Conservation (phyloP, 2,329 filamentous ascomycete species). For the Penicillium italicum region DNA sequence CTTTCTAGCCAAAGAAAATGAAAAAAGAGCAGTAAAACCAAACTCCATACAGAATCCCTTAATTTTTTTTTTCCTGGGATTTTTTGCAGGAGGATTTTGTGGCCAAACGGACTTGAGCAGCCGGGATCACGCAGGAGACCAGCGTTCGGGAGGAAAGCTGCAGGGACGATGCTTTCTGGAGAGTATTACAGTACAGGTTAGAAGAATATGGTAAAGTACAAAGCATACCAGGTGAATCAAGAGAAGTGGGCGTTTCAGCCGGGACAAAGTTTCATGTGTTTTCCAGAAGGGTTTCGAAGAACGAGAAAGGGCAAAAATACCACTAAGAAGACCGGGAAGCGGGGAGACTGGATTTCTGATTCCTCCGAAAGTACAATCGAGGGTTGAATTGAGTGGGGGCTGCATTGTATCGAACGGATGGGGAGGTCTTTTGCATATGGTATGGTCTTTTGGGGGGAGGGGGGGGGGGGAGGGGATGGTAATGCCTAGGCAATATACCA, state of each 20-base stretch:
- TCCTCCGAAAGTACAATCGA: slow-evolving; percentile 12
- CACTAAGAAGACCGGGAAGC: slow-evolving; percentile 12
- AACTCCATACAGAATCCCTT: slow-evolving; percentile 18
- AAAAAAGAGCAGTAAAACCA: slow-evolving; percentile 15
- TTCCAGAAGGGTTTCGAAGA: slow-evolving; percentile 21
- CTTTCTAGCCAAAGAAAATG: slow-evolving; percentile 23
- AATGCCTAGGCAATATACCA: not conserved
- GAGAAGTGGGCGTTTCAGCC: slow-evolving; percentile 1
- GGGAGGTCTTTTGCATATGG: not conserved
- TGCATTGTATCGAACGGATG: slow-evolving; percentile 4
- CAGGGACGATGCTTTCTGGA: slow-evolving; percentile 28
- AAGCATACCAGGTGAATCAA: slow-evolving; percentile 5
- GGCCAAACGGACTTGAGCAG: slow-evolving; percentile 20
- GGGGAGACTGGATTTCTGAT: slow-evolving; percentile 11
- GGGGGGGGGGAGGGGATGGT: too few relatives aligned
- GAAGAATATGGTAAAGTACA: slow-evolving; percentile 10
- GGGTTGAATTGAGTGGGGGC: slow-evolving; percentile 8
- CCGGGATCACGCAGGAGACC: slow-evolving; percentile 25
- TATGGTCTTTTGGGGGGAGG: not conserved
- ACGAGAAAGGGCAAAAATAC: slow-evolving; percentile 16
- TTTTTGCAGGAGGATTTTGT: slow-evolving; percentile 16
- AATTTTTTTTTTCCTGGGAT: not conserved
- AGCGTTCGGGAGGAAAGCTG: slow-evolving; percentile 30
- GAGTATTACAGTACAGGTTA: slow-evolving; percentile 15
- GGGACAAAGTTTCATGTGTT: slow-evolving; percentile 21